These are phyloP conservation scores for Grigorovia transvaalensis DNA, from an alignment of 805 yeast species.

Conservation along the genomic window DNA sequence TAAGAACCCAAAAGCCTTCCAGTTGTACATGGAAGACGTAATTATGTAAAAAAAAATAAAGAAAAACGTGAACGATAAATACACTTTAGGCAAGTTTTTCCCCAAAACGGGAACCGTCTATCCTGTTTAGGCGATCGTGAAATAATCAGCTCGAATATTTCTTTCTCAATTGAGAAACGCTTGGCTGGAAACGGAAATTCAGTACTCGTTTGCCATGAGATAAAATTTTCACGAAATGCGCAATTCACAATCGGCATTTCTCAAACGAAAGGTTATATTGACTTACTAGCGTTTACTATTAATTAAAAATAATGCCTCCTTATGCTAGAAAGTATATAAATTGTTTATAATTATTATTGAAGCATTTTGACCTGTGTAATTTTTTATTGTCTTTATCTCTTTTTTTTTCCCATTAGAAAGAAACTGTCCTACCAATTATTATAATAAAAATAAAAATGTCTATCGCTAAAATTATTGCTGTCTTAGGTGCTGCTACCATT, in stretches of 20 bases:
- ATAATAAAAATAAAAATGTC: constrained; percentile 6
- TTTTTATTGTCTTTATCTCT: too few relatives aligned
- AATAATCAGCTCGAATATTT: background rate
- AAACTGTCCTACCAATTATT: background rate
- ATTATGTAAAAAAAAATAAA: too few relatives aligned
- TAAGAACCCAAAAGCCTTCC: too few relatives aligned
- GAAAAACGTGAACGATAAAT: background rate
- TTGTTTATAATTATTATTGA: background rate
- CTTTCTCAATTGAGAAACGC: too few relatives aligned
- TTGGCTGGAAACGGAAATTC: background rate
- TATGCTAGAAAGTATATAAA: too few relatives aligned
- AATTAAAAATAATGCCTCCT: background rate
- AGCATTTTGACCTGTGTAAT: too few relatives aligned
- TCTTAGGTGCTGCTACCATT: constrained; percentile 13
- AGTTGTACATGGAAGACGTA: too few relatives aligned
- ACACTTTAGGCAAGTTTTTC: background rate
- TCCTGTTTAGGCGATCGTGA: background rate
- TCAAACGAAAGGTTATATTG: background rate
- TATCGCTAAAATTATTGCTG: constrained; percentile 9
- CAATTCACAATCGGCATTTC: background rate
- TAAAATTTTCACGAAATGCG: background rate
- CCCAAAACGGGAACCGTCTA: background rate
- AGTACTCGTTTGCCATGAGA: background rate
- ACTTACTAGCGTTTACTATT: background rate
- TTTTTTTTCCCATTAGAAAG: background rate